These are phyloP conservation scores for Serendipita vermifera DNA, from an alignment of 768 basidiomycete species.

Conservation along the genomic window DNA sequence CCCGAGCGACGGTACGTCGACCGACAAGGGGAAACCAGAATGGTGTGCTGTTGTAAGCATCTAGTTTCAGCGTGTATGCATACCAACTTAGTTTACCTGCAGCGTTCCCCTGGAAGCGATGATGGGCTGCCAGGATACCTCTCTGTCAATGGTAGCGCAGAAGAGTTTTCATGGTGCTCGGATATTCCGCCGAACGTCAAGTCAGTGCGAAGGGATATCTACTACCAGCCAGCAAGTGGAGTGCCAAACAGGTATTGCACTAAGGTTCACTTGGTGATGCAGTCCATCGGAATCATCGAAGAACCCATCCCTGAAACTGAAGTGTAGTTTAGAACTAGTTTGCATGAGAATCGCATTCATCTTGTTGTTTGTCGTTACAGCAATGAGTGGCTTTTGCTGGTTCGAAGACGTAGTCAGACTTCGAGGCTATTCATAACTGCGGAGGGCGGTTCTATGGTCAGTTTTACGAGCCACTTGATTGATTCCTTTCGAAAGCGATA, in stretches of 20 bases:
- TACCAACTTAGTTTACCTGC: background rate
- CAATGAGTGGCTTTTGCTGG: too few species aligned
- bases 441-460: too few species aligned
- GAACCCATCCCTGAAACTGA: slow-evolving; percentile 5
- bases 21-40: background rate
- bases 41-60: background rate
- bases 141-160: background rate
- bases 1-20: background rate
- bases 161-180: background rate
- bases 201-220: background rate
- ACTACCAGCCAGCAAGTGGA: background rate
- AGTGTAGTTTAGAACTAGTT: too few species aligned
- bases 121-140: background rate
- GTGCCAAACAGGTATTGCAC: background rate
- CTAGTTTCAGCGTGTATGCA: background rate
- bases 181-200: background rate
- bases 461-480: too few species aligned
- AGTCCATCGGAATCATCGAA: background rate
- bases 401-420: too few species aligned
- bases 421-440: too few species aligned
- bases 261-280: slow-evolving; percentile 1
- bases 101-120: background rate
- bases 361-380: too few species aligned
- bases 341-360: too few species aligned
- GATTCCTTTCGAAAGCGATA: too few species aligned